These are phyloP conservation scores for Tuber magnatum DNA, from an alignment of 495 filamentous ascomycete species.

Conservation along the genomic window DNA sequence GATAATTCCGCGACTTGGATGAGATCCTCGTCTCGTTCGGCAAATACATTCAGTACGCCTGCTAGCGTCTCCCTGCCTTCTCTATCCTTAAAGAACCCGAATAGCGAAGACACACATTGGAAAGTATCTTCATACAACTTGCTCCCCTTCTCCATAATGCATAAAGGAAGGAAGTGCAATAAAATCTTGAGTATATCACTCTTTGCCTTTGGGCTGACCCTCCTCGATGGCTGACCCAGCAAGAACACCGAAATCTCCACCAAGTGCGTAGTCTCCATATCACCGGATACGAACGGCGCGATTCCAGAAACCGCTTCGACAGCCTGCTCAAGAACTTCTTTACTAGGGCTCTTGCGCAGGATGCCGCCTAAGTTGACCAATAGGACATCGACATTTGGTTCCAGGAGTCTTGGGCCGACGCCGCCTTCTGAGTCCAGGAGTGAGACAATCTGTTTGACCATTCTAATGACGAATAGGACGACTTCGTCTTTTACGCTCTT, in stretches of 20 bases:
- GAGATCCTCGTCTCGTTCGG: constrained; percentile 54
- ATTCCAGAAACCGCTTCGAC: constrained; percentile 70
- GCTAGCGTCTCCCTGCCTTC: constrained; percentile 63
- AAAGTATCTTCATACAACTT: constrained; percentile 55
- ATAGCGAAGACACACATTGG: constrained; percentile 62
- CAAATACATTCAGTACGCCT: constrained; percentile 62
- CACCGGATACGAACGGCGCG: constrained; percentile 64
- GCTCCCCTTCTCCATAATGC: constrained; percentile 50
- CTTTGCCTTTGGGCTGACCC: constrained; percentile 77
- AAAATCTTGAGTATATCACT: constrained; percentile 66
- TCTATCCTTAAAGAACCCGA: constrained; percentile 78
- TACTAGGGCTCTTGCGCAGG: constrained; percentile 57
- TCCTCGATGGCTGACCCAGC: constrained; percentile 69
- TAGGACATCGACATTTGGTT: constrained; percentile 61
- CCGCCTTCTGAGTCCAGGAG: constrained; percentile 49
- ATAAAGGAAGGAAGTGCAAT: constrained; percentile 64
- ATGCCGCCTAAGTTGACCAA: constrained; percentile 60
- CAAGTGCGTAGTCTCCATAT: constrained; percentile 61
- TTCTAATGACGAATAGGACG: constrained; percentile 69
- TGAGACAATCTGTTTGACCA: constrained; percentile 59
- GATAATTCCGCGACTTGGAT: constrained; percentile 64
- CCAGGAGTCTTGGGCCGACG: constrained; percentile 58
- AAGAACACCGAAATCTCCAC: constrained; percentile 71
- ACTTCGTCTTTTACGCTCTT: constrained; percentile 81
- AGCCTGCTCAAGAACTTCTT: constrained; percentile 63